These are phyloP conservation scores for Oehlia diaphana DNA, from an alignment of 192 early-diverging fungal species.

Conservation along the genomic window DNA sequence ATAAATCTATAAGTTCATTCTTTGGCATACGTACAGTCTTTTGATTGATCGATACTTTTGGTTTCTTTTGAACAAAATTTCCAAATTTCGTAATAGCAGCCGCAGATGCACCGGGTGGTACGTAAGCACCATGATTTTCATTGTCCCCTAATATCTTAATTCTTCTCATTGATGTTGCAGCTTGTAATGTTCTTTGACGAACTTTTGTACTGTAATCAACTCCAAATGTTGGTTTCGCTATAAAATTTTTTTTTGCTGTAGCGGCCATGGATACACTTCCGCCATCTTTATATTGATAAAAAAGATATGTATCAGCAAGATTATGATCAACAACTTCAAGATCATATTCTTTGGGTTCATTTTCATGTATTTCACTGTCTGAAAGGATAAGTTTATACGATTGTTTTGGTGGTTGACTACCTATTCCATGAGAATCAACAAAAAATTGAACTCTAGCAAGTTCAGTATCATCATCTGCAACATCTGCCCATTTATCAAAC, in stretches of 20 bases:
- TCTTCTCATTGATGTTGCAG: conserved; percentile 6
- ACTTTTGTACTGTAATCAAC: conserved; percentile 18
- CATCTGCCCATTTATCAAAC: conserved; percentile 82
- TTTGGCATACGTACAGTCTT: conserved; percentile 83
- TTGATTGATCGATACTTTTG: conserved; percentile 55
- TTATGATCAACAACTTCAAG: conserved; percentile 69
- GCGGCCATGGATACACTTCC: conserved; percentile 1
- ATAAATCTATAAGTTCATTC: conserved; percentile 78
- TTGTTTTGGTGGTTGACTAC: background rate
- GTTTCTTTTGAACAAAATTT: conserved; percentile 46
- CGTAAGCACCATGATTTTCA: conserved; percentile 20
- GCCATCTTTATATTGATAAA: background rate
- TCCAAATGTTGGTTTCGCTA: background rate
- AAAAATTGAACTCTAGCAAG: conserved; percentile 12
- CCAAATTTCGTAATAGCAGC: conserved; percentile 37
- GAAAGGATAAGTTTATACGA: conserved; percentile 63
- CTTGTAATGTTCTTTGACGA: conserved; percentile 16
- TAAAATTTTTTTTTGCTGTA: background rate
- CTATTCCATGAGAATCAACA: background rate
- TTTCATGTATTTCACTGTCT: conserved; percentile 55
- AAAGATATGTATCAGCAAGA: conserved; percentile 69
- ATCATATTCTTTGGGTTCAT: conserved; percentile 82
- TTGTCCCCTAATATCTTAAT: conserved; percentile 13
- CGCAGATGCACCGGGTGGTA: conserved; percentile 42
- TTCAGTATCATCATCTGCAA: conserved; percentile 42